Base-by-base conservation (phyloP, 2,329 filamentous ascomycete species). In the Phialophora tarda region DNA sequence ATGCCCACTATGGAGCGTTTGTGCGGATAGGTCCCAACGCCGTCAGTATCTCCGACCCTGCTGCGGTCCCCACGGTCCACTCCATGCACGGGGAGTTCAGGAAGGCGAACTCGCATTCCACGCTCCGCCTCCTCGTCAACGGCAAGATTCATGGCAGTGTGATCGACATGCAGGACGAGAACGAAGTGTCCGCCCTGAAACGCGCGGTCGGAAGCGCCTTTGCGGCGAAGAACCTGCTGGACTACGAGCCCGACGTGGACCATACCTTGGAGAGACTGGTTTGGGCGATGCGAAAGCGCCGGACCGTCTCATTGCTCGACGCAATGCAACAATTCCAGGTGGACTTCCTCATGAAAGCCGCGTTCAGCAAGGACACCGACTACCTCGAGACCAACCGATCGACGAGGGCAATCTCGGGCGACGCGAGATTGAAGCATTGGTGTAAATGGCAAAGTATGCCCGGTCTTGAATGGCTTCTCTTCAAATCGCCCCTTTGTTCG, bases 271-370 rank as follows among this genome's bases (percentile, higher is more conserved):
- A 59, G 24, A 38, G 21, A 11, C 59, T 66, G n/a, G 21, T 59
- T n/a, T 48, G 54, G 26, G 21, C 23, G 12, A 47, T 66, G 21
- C 50, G 55, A 28, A 26, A 47, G 47, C 14, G 14, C 21, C 58
- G 47, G 3, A 62, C 17, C 7, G 14, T 58, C 32, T 53, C 69
- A 54, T 41, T 70, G 4, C 57, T 59, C 21, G 28, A 47, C 32
- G 92, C 90, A 90, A 79, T 93, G 66, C 91, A 93, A 74, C 93
- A 88, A 74, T 93, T 91, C 71, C 91, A 91, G 0, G 93, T 93
- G 73, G 91, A 93, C 73, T 90, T 92, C 14, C 91, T 68, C 14
- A 48, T 58, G 53, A 54, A 62, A 17, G 44, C 48, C 7, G 59
- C 65, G 7, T 68, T 68, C 78, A 88, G 86, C 76, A 91, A 91